phyloP scores from a whole-genome alignment of 352 stramenopile species.

The Globisporangium acanthophoron region DNA sequence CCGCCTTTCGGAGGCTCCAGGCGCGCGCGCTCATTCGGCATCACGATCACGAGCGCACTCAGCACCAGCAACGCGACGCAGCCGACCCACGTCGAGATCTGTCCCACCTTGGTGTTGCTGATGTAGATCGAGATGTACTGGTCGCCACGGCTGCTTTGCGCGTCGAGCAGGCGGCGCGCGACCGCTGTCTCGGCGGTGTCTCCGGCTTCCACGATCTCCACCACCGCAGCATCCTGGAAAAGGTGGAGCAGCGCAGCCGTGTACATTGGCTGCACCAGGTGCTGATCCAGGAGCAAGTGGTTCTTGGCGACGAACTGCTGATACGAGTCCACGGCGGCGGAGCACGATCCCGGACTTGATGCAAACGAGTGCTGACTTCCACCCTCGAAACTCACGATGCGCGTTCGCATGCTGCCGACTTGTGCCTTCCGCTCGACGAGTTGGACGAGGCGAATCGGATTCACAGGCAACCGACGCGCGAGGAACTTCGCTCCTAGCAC shows the following conservation, averaged over 20 bases:
- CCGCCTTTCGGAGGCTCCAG: slow-evolving; percentile 30
- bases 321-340: slow-evolving; percentile 18
- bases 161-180: slow-evolving; percentile 21
- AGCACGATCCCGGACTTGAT: not conserved
- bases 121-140: slow-evolving; percentile 35
- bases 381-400: not conserved
- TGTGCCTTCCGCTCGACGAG: slow-evolving; percentile 25
- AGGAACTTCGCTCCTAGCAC: slow-evolving; percentile 20
- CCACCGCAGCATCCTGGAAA: slow-evolving; percentile 23
- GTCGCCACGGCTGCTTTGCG: not conserved
- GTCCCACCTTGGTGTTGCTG: slow-evolving; percentile 43
- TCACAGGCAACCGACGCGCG: slow-evolving; percentile 14
- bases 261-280: slow-evolving; percentile 19
- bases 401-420: not conserved
- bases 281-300: slow-evolving; percentile 18
- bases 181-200: slow-evolving; percentile 10
- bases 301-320: slow-evolving; percentile 21
- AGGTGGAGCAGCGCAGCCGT: slow-evolving; percentile 32
- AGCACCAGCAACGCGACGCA: slow-evolving; percentile 20
- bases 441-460: slow-evolving; percentile 28
- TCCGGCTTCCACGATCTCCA: slow-evolving; percentile 18
- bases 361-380: not conserved
- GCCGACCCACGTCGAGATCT: slow-evolving; percentile 19
- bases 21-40: slow-evolving; percentile 42
- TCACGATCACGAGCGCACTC: slow-evolving; percentile 22